Evolutionary conservation across 345 rosid species (phyloP).

Genomic region (Eucalyptus pauciflora): DNA sequence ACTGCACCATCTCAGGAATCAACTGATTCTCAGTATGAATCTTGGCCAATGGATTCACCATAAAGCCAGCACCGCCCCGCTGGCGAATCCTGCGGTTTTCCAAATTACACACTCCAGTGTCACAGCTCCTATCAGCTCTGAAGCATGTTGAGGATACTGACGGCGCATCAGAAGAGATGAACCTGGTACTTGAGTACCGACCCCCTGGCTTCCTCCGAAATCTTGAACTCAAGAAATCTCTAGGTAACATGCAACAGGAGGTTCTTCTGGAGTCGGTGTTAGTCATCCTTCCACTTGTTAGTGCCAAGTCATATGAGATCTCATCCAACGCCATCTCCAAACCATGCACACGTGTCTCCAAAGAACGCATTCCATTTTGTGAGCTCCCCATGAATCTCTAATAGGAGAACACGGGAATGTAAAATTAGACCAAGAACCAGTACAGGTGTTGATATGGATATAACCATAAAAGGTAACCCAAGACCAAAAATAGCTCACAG

Average conservation of each 20-base stretch:
- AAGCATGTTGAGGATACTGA: slow-evolving; percentile 5
- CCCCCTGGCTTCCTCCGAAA: slow-evolving; percentile 67
- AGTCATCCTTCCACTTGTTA: slow-evolving; percentile 67
- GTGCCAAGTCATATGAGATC: slow-evolving; percentile 84
- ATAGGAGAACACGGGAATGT: neutral
- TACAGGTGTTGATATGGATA: neutral
- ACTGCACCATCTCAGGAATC: slow-evolving; percentile 6
- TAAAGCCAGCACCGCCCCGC: slow-evolving; percentile 39
- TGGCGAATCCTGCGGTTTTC: slow-evolving; percentile 41
- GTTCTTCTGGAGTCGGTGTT: slow-evolving; percentile 22
- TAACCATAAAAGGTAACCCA: neutral
- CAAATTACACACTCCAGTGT: slow-evolving; percentile 13
- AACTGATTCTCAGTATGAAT: slow-evolving; percentile 25
- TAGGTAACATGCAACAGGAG: slow-evolving; percentile 71
- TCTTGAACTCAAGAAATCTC: slow-evolving; percentile 56
- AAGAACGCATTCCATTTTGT: slow-evolving; percentile 63
- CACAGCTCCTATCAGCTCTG: slow-evolving; percentile 18
- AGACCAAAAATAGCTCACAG: neutral
- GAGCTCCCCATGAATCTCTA: slow-evolving; percentile 86
- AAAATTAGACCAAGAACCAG: neutral
- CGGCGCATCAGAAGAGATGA: slow-evolving; percentile 17
- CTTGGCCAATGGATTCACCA: slow-evolving; percentile 88
- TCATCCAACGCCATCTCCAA: slow-evolving; percentile 87
- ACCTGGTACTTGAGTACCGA: slow-evolving; percentile 23
- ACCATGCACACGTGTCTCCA: slow-evolving; percentile 85